Percentiles rank a stretch among this genome's conserved stretches.
phyloP scores from a whole-genome alignment of 2,329 filamentous ascomycete species.

The Xylaria sp. region DNA sequence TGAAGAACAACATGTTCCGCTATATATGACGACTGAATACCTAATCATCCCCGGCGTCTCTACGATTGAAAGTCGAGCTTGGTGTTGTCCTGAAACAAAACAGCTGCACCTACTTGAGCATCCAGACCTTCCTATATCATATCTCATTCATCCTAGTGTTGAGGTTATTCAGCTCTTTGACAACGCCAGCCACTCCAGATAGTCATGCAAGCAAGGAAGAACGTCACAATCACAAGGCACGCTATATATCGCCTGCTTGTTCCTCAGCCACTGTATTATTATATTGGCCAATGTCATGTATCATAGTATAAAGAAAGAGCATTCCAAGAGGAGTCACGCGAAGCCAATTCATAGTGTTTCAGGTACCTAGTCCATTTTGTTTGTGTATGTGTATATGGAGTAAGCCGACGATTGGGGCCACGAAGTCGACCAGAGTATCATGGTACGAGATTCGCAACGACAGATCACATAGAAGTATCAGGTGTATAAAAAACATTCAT shows the following conservation, averaged over 20 bases:
- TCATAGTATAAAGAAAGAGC: neutral
- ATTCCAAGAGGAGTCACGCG: neutral
- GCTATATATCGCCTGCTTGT: too few relatives aligned
- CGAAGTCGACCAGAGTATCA: neutral
- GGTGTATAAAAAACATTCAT: neutral
- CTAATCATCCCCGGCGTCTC: neutral
- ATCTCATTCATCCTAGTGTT: neutral
- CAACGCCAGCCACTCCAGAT: too few relatives aligned
- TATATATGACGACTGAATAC: slow-evolving; percentile 40
- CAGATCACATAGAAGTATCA: neutral
- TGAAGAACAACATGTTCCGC: slow-evolving; percentile 62
- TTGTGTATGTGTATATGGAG: neutral
- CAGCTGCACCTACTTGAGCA: too few relatives aligned
- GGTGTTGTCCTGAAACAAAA: too few relatives aligned
- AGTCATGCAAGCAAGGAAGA: neutral
- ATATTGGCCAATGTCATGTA: neutral
- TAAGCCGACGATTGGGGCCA: neutral
- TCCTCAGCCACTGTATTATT: too few relatives aligned
- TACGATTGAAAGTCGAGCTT: neutral
- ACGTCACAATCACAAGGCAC: neutral
- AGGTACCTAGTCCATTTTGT: too few relatives aligned
- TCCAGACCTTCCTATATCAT: neutral
- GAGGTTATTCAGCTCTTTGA: too few relatives aligned
- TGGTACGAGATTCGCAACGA: neutral
- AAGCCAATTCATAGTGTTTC: too few relatives aligned